Percentiles rank a stretch among this genome's conserved stretches.
Conservation (phyloP, 176 grass and related monocot genomes). For the Carex myosuroides region DNA sequence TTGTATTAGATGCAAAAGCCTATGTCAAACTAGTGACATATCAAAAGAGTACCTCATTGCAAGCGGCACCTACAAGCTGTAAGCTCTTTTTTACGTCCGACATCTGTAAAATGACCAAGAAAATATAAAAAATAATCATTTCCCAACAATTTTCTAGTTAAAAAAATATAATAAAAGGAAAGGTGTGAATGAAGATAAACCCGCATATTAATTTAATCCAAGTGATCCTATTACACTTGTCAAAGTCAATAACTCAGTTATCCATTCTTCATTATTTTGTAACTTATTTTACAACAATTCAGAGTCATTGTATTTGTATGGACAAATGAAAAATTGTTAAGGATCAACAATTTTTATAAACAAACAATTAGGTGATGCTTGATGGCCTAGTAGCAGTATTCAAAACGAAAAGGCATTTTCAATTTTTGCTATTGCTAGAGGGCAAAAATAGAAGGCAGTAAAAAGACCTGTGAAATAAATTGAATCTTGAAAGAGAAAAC, state of each 20-base stretch:
- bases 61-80: slow-evolving; percentile 55
- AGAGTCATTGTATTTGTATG: not conserved
- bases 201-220: not conserved
- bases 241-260: not conserved
- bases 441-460: not conserved
- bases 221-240: not conserved
- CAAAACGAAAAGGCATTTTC: not conserved
- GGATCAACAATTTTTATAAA: not conserved
- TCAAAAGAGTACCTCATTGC: slow-evolving; percentile 81
- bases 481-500: slow-evolving; percentile 97
- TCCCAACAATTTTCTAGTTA: not conserved
- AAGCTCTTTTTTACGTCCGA: slow-evolving; percentile 79
- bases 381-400: not conserved
- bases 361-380: not conserved
- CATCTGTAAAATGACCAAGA: slow-evolving; percentile 54
- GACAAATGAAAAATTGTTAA: not conserved
- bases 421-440: not conserved
- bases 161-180: not conserved
- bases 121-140: not conserved
- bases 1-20: not conserved
- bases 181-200: not conserved
- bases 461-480: slow-evolving; percentile 69
- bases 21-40: slow-evolving; percentile 3
- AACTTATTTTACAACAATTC: not conserved
- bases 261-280: not conserved